Percentiles rank a stretch among this genome's conserved stretches.
Conservation (phyloP, 352 stramenopile species). For the Pythium monospermum region DNA sequence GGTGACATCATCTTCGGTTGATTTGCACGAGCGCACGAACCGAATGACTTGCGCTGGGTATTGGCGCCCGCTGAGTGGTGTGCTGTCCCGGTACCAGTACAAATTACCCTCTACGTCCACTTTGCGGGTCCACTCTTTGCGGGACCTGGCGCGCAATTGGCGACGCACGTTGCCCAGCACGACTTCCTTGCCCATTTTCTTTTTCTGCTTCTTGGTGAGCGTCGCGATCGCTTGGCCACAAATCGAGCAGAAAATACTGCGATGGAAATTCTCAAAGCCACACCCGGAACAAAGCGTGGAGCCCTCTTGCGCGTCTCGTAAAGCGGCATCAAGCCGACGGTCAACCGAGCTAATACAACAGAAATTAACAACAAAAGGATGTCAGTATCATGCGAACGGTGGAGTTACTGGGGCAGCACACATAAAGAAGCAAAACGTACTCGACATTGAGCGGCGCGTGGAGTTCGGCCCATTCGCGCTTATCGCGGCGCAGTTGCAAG, state of each 20-base stretch:
- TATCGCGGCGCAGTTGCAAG: constrained; percentile 16
- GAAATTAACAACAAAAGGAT: no score
- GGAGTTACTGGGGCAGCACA: no score
- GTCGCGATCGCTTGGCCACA: constrained; percentile 21
- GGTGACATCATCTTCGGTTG: constrained; percentile 5
- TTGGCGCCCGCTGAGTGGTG: constrained; percentile 9
- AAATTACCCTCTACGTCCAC: constrained; percentile 24
- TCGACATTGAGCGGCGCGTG: constrained; percentile 21
- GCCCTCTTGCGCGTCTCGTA: constrained; percentile 15
- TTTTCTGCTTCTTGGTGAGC: constrained; percentile 7
- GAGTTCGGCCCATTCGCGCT: constrained; percentile 22
- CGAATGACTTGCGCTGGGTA: constrained; percentile 3
- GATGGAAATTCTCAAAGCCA: constrained; percentile 29
- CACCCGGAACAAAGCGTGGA: constrained; percentile 22
- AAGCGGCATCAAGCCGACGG: constrained; percentile 20
- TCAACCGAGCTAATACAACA: constrained; percentile 17
- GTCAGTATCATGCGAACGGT: no score
- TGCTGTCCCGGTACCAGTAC: constrained; percentile 25
- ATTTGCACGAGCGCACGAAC: not conserved
- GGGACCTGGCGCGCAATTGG: constrained; percentile 18
- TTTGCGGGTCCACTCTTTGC: constrained; percentile 37
- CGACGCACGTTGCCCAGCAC: constrained; percentile 8
- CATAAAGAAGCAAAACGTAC: no score
- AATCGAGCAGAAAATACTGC: constrained; percentile 17
- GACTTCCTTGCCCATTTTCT: constrained; percentile 14